Evolutionary conservation across 208 protist genomes (phyloP).

Genomic region (Trypanosoma rangeli): DNA sequence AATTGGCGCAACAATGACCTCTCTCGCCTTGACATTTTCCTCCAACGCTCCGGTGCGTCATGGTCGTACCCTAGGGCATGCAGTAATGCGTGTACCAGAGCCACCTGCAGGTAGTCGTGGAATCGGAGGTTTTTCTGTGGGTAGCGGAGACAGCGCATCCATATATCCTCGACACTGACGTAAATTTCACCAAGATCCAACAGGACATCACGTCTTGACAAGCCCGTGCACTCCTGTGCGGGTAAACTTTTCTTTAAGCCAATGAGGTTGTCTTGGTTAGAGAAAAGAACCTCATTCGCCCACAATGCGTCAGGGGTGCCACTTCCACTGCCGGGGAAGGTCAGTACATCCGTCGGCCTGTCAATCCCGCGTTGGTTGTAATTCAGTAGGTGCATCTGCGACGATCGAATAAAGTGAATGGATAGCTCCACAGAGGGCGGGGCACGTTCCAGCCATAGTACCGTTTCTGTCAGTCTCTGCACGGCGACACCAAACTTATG

Average conservation of each 20-base stretch:
- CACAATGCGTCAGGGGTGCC: slow-evolving; percentile 16
- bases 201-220: slow-evolving; percentile 26
- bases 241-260: not conserved
- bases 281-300: slow-evolving; percentile 57
- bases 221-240: not conserved
- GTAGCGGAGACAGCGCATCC: slow-evolving; percentile 26
- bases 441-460: slow-evolving; percentile 45
- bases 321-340: slow-evolving; percentile 54
- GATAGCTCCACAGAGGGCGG: slow-evolving; percentile 47
- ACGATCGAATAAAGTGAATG: slow-evolving; percentile 42
- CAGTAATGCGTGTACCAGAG: slow-evolving; percentile 70
- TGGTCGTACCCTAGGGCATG: slow-evolving; percentile 83
- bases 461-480: slow-evolving; percentile 31
- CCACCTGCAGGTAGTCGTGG: slow-evolving; percentile 55
- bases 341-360: slow-evolving; percentile 77
- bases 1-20: slow-evolving; percentile 50
- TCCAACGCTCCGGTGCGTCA: slow-evolving; percentile 47
- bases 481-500: slow-evolving; percentile 34
- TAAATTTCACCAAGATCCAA: slow-evolving; percentile 74
- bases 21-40: slow-evolving; percentile 62
- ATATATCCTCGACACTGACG: slow-evolving; percentile 72
- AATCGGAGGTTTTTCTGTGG: slow-evolving; percentile 57
- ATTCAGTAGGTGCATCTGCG: slow-evolving; percentile 64
- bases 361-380: slow-evolving; percentile 37
- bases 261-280: not conserved